Evolutionary conservation across 306 rosid genomes (phyloP).

Genomic region (Comarum palustre): DNA sequence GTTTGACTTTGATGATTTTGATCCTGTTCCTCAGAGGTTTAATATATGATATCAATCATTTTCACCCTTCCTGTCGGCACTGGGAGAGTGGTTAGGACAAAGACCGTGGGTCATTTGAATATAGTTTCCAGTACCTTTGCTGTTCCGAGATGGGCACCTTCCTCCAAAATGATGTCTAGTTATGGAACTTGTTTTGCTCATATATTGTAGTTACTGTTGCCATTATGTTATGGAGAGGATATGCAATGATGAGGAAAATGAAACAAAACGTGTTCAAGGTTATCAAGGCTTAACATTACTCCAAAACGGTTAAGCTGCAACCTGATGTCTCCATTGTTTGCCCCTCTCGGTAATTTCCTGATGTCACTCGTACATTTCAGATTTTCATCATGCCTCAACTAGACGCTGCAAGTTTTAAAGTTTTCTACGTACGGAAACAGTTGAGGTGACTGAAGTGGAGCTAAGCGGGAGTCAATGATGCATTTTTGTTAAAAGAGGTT

Average conservation of each 20-base stretch:
- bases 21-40: conserved; percentile 62
- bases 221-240: not conserved
- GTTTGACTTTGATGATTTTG: conserved; percentile 69
- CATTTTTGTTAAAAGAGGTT: too few relatives aligned
- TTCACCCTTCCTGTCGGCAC: conserved; percentile 7
- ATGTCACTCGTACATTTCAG: not conserved
- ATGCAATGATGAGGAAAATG: not conserved
- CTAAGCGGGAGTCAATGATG: too few relatives aligned
- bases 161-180: not conserved
- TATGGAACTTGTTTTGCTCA: conserved; percentile 8
- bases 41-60: conserved; percentile 39
- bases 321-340: too few relatives aligned
- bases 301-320: too few relatives aligned
- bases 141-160: conserved; percentile 15
- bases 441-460: too few relatives aligned
- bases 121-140: conserved; percentile 4
- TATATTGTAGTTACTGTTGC: conserved; percentile 7
- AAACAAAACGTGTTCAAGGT: not conserved
- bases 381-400: too few relatives aligned
- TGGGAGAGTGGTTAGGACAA: conserved; percentile 13
- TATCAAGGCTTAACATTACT: too few relatives aligned
- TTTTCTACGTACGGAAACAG: too few relatives aligned
- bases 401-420: too few relatives aligned
- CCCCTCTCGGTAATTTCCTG: too few relatives aligned
- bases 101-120: not conserved